Conservation (phyloP, 345 rosid species). For the Salix purpurea region DNA sequence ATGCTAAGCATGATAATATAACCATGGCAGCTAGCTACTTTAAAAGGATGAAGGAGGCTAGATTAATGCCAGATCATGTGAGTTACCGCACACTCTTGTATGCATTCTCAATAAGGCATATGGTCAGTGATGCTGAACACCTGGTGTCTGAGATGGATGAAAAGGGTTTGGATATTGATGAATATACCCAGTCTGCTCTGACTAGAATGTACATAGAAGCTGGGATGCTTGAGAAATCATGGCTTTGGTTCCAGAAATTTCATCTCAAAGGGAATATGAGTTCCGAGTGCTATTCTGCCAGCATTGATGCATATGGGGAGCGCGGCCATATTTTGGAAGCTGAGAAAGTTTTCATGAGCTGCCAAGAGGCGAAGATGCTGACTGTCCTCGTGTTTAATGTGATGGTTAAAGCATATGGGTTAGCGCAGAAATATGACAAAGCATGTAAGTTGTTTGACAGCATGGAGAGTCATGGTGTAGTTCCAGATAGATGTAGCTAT, state of each 20-base stretch:
- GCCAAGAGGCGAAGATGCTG: slow-evolving; percentile 49
- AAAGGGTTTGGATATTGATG: slow-evolving; percentile 66
- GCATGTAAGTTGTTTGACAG: slow-evolving; percentile 71
- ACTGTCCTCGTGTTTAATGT: slow-evolving; percentile 71
- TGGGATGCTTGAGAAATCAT: slow-evolving; percentile 68
- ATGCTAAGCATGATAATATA: slow-evolving; percentile 62
- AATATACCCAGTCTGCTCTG: slow-evolving; percentile 81
- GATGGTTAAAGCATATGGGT: slow-evolving; percentile 88
- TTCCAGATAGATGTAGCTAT: slow-evolving; percentile 70
- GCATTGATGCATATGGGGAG: slow-evolving; percentile 79
- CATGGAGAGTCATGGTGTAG: slow-evolving; percentile 57
- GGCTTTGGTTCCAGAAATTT: slow-evolving; percentile 81
- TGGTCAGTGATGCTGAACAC: slow-evolving; percentile 74
- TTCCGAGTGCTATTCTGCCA: slow-evolving; percentile 75
- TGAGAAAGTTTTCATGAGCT: slow-evolving; percentile 54
- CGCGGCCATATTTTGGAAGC: slow-evolving; percentile 58
- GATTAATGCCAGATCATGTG: slow-evolving; percentile 70
- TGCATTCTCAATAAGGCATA: slow-evolving; percentile 72
- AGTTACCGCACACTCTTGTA: slow-evolving; percentile 77
- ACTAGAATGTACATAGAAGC: slow-evolving; percentile 80
- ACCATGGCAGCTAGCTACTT: slow-evolving; percentile 49
- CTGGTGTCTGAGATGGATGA: slow-evolving; percentile 64
- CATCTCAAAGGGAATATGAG: slow-evolving; percentile 61
- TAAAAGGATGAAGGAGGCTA: slow-evolving; percentile 56
- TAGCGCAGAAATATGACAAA: slow-evolving; percentile 45